Percentiles rank a stretch among this genome's conserved stretches.
Evolutionary conservation across 192 early-diverging fungal species (phyloP).

Genomic region (Spinellus fusiger): DNA sequence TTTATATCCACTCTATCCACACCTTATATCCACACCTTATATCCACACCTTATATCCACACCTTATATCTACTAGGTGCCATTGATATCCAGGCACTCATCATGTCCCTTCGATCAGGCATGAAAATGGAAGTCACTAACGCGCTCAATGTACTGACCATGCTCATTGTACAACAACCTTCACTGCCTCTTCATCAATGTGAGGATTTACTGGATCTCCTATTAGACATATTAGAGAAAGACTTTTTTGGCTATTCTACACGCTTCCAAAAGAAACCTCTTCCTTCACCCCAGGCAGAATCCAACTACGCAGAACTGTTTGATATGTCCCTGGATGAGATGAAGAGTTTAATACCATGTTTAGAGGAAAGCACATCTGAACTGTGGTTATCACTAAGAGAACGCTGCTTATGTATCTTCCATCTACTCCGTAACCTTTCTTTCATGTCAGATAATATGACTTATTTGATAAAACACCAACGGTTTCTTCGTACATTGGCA

Average conservation of each 20-base stretch:
- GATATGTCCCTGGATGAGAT: constrained; percentile 49
- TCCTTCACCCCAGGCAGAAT: background rate
- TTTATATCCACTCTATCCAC: too few species aligned
- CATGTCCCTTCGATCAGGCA: constrained; percentile 73
- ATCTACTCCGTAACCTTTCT: constrained; percentile 51
- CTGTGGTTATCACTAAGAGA: constrained; percentile 36
- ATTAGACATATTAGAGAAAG: constrained; percentile 51
- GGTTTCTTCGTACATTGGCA: constrained; percentile 37
- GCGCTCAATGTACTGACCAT: constrained; percentile 68
- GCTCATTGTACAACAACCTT: constrained; percentile 39
- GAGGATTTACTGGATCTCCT: constrained; percentile 64
- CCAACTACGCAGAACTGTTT: constrained; percentile 44
- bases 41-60: too few species aligned
- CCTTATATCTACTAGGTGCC: too few species aligned
- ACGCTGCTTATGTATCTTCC: constrained; percentile 45
- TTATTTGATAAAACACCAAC: constrained; percentile 39
- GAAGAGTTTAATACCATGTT: constrained; percentile 24
- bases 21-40: too few species aligned
- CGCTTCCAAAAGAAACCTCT: background rate
- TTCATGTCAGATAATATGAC: constrained; percentile 45
- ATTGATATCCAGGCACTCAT: constrained; percentile 72
- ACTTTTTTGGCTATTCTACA: constrained; percentile 19
- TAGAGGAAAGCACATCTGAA: constrained; percentile 32
- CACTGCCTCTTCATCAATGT: constrained; percentile 31
- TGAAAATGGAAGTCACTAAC: constrained; percentile 65